phyloP scores from a whole-genome alignment of 257 asterid genomes.

The Solanum tacnaense region DNA sequence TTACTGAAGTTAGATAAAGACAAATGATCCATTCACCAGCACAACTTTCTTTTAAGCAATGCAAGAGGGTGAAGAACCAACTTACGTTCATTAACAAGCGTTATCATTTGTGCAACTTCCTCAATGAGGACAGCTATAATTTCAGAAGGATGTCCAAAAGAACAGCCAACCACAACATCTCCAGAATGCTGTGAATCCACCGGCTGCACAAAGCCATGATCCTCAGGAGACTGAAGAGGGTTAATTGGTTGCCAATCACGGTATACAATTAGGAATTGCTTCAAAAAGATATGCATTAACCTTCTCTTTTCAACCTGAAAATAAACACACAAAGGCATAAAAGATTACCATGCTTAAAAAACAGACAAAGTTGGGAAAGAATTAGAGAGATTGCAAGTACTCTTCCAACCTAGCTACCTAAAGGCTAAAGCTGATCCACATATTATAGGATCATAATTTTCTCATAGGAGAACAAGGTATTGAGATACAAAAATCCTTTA shows the following conservation, averaged over 20 bases:
- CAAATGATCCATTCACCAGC: not conserved
- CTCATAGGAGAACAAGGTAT: not conserved
- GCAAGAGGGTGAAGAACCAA: slow-evolving; percentile 10
- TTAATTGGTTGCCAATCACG: slow-evolving; percentile 69
- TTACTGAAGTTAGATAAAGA: not conserved
- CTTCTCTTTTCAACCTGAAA: slow-evolving; percentile 76
- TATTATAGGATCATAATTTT: not conserved
- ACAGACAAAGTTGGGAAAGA: slow-evolving; percentile 10
- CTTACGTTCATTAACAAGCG: slow-evolving; percentile 66
- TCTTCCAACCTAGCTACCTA: not conserved
- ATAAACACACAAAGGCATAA: slow-evolving; percentile 6
- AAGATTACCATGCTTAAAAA: slow-evolving; percentile 5
- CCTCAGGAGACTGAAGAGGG: slow-evolving; percentile 39
- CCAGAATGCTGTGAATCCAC: slow-evolving; percentile 22
- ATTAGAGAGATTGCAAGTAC: not conserved
- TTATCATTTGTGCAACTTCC: slow-evolving; percentile 49
- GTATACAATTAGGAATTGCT: slow-evolving; percentile 65
- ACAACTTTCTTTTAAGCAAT: not conserved
- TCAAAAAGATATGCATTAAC: slow-evolving; percentile 53
- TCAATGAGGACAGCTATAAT: slow-evolving; percentile 44
- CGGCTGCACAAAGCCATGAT: slow-evolving; percentile 17
- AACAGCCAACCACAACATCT: slow-evolving; percentile 73
- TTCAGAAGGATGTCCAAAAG: slow-evolving; percentile 85
- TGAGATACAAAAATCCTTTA: not conserved
- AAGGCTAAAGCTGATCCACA: not conserved